phyloP scores from a whole-genome alignment of 345 rosid genomes.

The Arabidopsis thaliana region TAIR10.1 NC_003076.8:10752501-10753000 shows the following conservation, averaged over 20 bases:
- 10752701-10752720: slow-evolving; percentile 12
- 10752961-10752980: slow-evolving; percentile 4
- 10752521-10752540: slow-evolving; percentile 88
- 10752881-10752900: not conserved
- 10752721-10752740: not conserved
- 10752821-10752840: slow-evolving; percentile 19
- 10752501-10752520: slow-evolving; percentile 71
- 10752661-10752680: slow-evolving; percentile 85
- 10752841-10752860: not conserved
- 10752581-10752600: too few relatives aligned
- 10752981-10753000: too few relatives aligned
- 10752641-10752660: slow-evolving; percentile 94
- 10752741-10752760: not conserved
- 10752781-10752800: slow-evolving; percentile 4
- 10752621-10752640: slow-evolving; percentile 64
- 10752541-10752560: slow-evolving; percentile 89
- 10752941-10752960: not conserved
- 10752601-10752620: too few relatives aligned
- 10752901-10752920: not conserved
- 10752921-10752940: slow-evolving; percentile 4
- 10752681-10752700: not conserved
- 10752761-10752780: not conserved
- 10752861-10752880: not conserved
- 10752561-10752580: slow-evolving; percentile 82
- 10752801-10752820: slow-evolving; percentile 15